A percentile compares a stretch with the other conserved stretches of the same genome.
phyloP scores from a whole-genome alignment of 176 grass and related monocot genomes.

The bread wheat (Triticum aestivum) region DNA sequence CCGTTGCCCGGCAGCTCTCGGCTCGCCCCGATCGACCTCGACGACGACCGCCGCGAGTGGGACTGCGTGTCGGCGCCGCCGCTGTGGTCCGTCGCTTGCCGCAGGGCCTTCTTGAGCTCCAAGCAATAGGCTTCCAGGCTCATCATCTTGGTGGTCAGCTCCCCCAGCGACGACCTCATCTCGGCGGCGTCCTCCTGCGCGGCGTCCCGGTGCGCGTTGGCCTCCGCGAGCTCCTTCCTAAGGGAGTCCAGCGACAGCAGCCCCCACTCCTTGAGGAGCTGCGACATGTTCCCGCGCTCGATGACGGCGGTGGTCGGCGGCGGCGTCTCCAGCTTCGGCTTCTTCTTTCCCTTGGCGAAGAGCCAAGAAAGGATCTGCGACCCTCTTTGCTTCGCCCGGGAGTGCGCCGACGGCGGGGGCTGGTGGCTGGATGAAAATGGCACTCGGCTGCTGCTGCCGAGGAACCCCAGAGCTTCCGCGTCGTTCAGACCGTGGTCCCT shows the following conservation, averaged over 20 bases:
- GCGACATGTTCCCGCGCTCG: conserved; percentile 72
- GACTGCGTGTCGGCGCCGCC: conserved; percentile 28
- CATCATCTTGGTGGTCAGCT: conserved; percentile 66
- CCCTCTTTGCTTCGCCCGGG: conserved; percentile 46
- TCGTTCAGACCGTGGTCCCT: conserved; percentile 30
- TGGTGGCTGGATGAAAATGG: conserved; percentile 10
- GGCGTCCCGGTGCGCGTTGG: conserved; percentile 62
- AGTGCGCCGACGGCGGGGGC: conserved; percentile 28
- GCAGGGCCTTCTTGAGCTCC: conserved; percentile 77
- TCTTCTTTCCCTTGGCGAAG: conserved; percentile 77
- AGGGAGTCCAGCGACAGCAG: conserved; percentile 72
- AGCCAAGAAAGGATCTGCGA: conserved; percentile 79
- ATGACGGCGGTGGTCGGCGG: conserved; percentile 46
- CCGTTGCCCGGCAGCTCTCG: conserved; percentile 9
- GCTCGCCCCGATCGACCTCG: conserved; percentile 38
- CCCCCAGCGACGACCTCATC: conserved; percentile 61
- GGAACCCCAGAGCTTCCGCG: conserved; percentile 19
- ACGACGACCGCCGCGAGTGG: conserved; percentile 48
- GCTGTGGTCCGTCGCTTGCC: conserved; percentile 37
- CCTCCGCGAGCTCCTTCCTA: conserved; percentile 71
- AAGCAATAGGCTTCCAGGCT: conserved; percentile 70
- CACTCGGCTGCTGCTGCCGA: conserved; percentile 16
- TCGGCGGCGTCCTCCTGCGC: conserved; percentile 66
- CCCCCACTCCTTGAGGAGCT: conserved; percentile 80
- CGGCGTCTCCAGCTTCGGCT: conserved; percentile 44